Evolutionary conservation across 768 basidiomycete species (phyloP), one percentile per base, ranked within the genome.

Genomic region (Podaxis carcinomalis): DNA sequence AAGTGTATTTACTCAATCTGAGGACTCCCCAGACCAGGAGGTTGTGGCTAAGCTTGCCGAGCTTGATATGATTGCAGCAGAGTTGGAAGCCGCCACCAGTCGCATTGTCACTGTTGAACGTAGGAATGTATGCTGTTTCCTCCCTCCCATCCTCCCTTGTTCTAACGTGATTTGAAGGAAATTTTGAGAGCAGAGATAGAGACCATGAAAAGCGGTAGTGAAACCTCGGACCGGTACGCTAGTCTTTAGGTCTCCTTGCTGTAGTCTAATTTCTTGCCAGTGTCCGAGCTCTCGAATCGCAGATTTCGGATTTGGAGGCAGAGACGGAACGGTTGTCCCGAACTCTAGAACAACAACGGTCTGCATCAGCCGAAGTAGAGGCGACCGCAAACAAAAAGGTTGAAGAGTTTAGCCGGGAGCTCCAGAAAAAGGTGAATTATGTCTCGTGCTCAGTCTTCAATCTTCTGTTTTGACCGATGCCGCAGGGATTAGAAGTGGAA

Each of bases 141-240:
- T 35, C 7, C 32, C 9, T 49, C 32, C 36, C 49, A 4, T 37
- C 44, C 32, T 52, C 36, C 27, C 49, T 36, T 27, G 49, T 11
- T 50, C 54, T 40, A 54, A 51, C 56, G 50, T 37, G 47, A 35
- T 16, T 40, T 66, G 5, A 68, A 95, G 93, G 97, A 98, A 77
- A 82, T 93, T n/a, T 80, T 99, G 16, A 87, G 96, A 10, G 94
- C 95, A 21, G 95, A 98, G 72, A 95, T 98, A 51, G 97, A 98
- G 72, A 81, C 88, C 0, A 86, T 95, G 53, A 87, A 92, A 56
- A 89, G 86, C 53, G 95, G 92, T 11, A 84, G 78, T 56, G 88
- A 92, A 63, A 77, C 82, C 32, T 86, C 86, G 9, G 87, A 87
- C 54, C 75, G 81, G 93, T 94, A 50, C 44, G 85, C 70, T 56